These are phyloP conservation scores for Penicillium lividum DNA, from an alignment of 495 filamentous ascomycete species.

Conservation along the genomic window DNA sequence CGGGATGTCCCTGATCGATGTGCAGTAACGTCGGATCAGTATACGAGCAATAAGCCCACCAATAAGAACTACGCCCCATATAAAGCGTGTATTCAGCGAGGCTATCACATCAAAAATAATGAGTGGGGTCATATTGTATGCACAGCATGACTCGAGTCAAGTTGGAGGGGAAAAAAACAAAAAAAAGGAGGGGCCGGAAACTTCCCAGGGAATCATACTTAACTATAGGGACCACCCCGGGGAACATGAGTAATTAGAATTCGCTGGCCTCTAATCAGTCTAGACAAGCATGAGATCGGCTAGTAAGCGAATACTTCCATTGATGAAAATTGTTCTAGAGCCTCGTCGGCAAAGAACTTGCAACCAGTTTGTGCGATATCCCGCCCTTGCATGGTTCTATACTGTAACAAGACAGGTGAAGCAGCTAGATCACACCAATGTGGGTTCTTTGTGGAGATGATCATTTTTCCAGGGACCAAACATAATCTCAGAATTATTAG, in stretches of 20 bases:
- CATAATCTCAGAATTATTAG: neutral
- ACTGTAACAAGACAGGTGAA: neutral
- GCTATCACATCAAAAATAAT: neutral
- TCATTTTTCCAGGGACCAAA: neutral
- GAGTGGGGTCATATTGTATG: constrained; percentile 2
- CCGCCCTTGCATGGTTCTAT: neutral
- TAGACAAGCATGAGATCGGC: neutral
- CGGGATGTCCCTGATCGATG: constrained; percentile 35
- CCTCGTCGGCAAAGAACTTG: neutral
- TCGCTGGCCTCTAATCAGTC: neutral
- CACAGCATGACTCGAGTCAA: neutral
- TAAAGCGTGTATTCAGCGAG: neutral
- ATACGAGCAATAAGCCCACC: constrained; percentile 6
- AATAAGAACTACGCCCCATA: constrained; percentile 2
- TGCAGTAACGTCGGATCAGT: constrained; percentile 22
- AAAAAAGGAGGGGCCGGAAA: neutral
- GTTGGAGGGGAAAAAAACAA: neutral
- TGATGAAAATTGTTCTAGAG: neutral
- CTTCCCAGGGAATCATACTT: neutral
- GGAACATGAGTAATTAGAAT: neutral
- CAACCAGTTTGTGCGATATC: neutral
- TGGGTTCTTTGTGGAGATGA: neutral
- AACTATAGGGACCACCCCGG: neutral
- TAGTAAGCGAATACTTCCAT: too few relatives aligned
- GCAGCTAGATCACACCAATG: neutral